Evolutionary conservation across 2,329 filamentous ascomycete species (phyloP).

Genomic region (Pseudomassariella vexata): DNA sequence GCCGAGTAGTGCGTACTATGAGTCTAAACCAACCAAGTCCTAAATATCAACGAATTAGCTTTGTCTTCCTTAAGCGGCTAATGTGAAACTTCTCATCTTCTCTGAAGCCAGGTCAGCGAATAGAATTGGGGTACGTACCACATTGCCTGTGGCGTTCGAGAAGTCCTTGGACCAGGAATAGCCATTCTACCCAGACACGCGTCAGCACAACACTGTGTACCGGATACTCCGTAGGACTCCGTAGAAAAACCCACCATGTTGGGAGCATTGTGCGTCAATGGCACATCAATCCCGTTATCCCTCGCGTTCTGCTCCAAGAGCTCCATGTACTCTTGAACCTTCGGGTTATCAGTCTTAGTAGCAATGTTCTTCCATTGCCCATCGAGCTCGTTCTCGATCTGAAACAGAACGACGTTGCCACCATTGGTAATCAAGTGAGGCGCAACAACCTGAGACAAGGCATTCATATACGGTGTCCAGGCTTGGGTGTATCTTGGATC

Average conservation of each 20-base stretch:
- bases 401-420: constrained; percentile 49
- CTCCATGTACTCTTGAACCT: constrained; percentile 51
- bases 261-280: constrained; percentile 53
- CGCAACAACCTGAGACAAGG: constrained; percentile 42
- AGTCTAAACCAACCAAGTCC: constrained; percentile 46
- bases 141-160: constrained; percentile 47
- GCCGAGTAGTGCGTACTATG: too few species aligned
- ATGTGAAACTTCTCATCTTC: too few species aligned
- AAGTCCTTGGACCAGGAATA: constrained; percentile 58
- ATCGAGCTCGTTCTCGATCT: constrained; percentile 52
- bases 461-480: constrained; percentile 47
- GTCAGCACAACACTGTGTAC: constrained; percentile 4
- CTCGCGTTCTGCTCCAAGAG: constrained; percentile 46
- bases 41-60: too few species aligned
- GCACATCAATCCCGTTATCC: constrained; percentile 52
- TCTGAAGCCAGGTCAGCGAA: too few species aligned
- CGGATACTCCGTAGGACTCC: too few species aligned
- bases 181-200: constrained; percentile 24
- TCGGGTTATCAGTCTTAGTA: constrained; percentile 39
- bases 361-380: constrained; percentile 35
- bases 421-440: constrained; percentile 51
- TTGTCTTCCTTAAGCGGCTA: too few species aligned
- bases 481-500: constrained; percentile 46
- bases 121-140: too few species aligned
- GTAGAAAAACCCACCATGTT: constrained; percentile 38